Percentiles rank a stretch among this genome's conserved stretches.
Evolutionary conservation across 176 grass and related monocot genomes (phyloP).

Genomic region (Thalia dealbata): DNA sequence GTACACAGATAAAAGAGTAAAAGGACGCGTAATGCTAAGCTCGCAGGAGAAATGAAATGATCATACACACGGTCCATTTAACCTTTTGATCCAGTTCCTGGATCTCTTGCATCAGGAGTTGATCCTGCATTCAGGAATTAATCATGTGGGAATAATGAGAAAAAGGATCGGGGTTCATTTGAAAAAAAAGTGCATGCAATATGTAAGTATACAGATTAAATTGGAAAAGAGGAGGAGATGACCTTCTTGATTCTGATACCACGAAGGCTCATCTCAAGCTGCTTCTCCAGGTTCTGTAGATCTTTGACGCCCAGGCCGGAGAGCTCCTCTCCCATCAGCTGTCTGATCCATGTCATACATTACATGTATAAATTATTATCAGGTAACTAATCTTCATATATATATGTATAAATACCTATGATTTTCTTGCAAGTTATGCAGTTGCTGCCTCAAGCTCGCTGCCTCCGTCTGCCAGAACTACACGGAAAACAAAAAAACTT

Average conservation of each 20-base stretch:
- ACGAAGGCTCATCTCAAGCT: constrained; percentile 32
- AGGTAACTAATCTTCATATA: too few species aligned
- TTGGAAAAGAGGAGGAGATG: background rate
- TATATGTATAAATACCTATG: constrained; percentile 18
- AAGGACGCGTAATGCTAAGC: background rate
- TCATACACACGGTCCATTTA: too few species aligned
- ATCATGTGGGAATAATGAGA: too few species aligned
- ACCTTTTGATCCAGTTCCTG: constrained; percentile 43
- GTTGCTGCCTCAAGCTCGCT: constrained; percentile 50
- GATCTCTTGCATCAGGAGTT: constrained; percentile 35
- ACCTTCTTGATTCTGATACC: constrained; percentile 39
- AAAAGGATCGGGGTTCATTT: too few species aligned
- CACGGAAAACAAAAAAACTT: constrained; percentile 13
- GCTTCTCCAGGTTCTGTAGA: constrained; percentile 40
- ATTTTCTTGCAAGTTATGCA: constrained; percentile 55
- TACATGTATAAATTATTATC: too few species aligned
- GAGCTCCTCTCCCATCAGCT: constrained; percentile 44
- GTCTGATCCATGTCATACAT: too few species aligned
- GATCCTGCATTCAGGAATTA: constrained; percentile 30
- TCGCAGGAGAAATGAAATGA: background rate
- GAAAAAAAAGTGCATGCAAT: background rate
- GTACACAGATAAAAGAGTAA: background rate
- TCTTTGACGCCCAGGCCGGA: constrained; percentile 35
- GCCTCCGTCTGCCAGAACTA: constrained; percentile 59
- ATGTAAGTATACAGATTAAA: too few species aligned